These are phyloP conservation scores for Fermentozyma sake DNA, from an alignment of 1,139 yeast species.

Conservation along the genomic window DNA sequence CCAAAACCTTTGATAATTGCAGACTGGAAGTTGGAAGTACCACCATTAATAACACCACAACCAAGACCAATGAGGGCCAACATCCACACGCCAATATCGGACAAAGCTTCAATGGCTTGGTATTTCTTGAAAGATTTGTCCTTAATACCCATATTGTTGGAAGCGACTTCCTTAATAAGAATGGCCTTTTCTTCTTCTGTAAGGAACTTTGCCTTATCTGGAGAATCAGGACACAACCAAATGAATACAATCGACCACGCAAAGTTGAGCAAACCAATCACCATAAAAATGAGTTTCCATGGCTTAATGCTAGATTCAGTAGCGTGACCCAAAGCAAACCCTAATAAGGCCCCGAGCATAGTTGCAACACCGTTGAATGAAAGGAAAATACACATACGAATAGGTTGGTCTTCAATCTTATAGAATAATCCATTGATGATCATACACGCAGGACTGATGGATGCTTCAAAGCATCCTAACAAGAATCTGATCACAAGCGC, in stretches of 20 bases:
- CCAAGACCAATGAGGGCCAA: conserved; percentile 53
- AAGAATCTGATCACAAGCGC: conserved; percentile 46
- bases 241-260: conserved; percentile 21
- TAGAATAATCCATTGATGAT: conserved; percentile 18
- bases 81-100: conserved; percentile 39
- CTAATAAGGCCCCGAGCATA: conserved; percentile 26
- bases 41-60: conserved; percentile 51
- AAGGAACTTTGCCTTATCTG: conserved; percentile 17
- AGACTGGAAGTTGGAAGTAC: conserved; percentile 23
- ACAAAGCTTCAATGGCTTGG: conserved; percentile 21
- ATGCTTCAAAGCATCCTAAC: conserved; percentile 34
- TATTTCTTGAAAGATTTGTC: conserved; percentile 32
- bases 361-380: conserved; percentile 28
- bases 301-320: conserved; percentile 17
- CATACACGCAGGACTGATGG: conserved; percentile 31
- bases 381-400: conserved; percentile 28
- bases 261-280: conserved; percentile 40
- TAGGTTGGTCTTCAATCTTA: conserved; percentile 28
- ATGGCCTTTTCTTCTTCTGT: conserved; percentile 15
- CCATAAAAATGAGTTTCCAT: conserved; percentile 49
- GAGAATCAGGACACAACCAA: conserved; percentile 18
- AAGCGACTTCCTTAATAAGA: conserved; percentile 24
- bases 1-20: conserved; percentile 25
- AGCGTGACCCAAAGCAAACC: conserved; percentile 34
- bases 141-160: conserved; percentile 17